Percentiles rank a stretch among this genome's conserved stretches.
Evolutionary conservation across 768 basidiomycete genomes (phyloP).

Genomic region (Mycena venus): DNA sequence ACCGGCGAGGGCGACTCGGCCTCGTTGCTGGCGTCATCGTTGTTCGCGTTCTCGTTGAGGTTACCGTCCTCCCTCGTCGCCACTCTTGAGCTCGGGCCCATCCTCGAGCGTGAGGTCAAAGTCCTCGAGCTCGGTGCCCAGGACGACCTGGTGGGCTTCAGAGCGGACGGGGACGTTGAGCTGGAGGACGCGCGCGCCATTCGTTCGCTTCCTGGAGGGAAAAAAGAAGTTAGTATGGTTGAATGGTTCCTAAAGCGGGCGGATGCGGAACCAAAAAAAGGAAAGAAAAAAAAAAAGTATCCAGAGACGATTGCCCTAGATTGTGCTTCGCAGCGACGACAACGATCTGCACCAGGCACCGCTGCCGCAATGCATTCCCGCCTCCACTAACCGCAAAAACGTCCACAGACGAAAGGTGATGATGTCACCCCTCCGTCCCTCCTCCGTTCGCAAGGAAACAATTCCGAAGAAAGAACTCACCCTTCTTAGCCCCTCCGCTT

Average conservation of each 20-base stretch:
- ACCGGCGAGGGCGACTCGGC: not conserved
- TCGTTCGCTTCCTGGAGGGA: conserved; percentile 28
- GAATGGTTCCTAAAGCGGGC: no score
- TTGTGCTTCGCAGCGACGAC: no score
- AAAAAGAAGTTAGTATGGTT: no score
- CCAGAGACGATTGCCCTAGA: no score
- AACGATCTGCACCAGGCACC: no score
- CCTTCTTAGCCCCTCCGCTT: conserved; percentile 19
- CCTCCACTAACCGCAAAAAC: no score
- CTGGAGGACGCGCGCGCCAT: conserved; percentile 25
- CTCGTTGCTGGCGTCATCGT: not conserved
- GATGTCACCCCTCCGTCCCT: no score
- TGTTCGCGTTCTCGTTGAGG: not conserved
- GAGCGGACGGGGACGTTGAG: conserved; percentile 23
- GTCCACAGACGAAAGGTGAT: no score
- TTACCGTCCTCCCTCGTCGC: not conserved
- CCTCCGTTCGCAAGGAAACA: not conserved
- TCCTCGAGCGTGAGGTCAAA: conserved; percentile 17
- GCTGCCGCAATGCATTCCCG: no score
- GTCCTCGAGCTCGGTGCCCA: conserved; percentile 28
- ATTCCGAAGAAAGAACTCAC: conserved; percentile 1
- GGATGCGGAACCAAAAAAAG: no score
- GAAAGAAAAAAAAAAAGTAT: no score
- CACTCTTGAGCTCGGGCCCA: not conserved
- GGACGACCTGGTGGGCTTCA: conserved; percentile 21